Evolutionary conservation across 176 grass and related monocot genomes (phyloP).

Genomic region (Puya raimondii): DNA sequence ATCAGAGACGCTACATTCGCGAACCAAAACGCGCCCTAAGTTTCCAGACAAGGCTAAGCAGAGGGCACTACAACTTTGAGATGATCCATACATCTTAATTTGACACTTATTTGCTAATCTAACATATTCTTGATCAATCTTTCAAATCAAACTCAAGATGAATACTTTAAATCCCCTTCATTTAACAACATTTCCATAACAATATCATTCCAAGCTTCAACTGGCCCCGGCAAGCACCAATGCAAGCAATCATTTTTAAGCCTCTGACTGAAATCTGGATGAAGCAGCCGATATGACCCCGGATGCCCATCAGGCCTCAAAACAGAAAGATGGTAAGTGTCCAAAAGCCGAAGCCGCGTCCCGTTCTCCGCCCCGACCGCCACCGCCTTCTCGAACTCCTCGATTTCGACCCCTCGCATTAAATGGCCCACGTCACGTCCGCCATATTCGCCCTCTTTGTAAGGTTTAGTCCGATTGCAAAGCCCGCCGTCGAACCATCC

Average conservation of each 20-base stretch:
- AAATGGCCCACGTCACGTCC: slow-evolving; percentile 28
- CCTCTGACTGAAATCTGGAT: slow-evolving; percentile 37
- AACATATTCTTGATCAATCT: too few relatives aligned
- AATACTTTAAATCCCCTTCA: background rate
- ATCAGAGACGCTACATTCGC: too few relatives aligned
- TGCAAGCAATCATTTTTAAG: slow-evolving; percentile 84
- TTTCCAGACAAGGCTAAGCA: too few relatives aligned
- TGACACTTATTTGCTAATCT: too few relatives aligned
- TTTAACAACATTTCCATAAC: slow-evolving; percentile 50
- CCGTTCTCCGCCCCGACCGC: background rate
- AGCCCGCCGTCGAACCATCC: slow-evolving; percentile 74
- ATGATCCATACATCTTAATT: too few relatives aligned
- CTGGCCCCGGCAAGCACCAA: slow-evolving; percentile 78
- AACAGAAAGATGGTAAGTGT: slow-evolving; percentile 63
- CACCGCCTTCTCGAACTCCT: slow-evolving; percentile 51
- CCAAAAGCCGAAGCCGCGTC: slow-evolving; percentile 40
- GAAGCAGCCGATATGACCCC: slow-evolving; percentile 10
- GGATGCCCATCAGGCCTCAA: too few relatives aligned
- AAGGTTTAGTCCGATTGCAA: slow-evolving; percentile 59
- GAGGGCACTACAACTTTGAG: too few relatives aligned
- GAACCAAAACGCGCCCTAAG: too few relatives aligned
- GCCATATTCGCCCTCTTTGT: slow-evolving; percentile 32
- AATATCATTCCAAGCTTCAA: slow-evolving; percentile 75
- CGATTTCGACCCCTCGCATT: slow-evolving; percentile 58
- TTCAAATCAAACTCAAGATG: background rate